Evolutionary conservation across 169 alveolate genomes (phyloP).

Genomic region (Eimeria falciformis): DNA sequence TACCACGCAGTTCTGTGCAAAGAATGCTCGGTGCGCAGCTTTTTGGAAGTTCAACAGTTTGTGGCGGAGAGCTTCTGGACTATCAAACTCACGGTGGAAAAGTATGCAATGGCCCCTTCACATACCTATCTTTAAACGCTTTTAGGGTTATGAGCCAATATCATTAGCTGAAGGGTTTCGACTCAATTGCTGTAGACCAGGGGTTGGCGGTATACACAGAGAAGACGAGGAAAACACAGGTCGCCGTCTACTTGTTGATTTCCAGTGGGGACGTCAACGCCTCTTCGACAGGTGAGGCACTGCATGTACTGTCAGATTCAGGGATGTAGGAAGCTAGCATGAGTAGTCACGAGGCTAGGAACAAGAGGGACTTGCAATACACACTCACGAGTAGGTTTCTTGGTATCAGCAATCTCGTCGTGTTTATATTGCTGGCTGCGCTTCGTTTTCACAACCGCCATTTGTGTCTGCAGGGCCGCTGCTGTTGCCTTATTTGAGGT

Average conservation of each 20-base stretch:
- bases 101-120: conserved; percentile 13
- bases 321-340: no score
- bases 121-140: neutral
- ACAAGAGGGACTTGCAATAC: no score
- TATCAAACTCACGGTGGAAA: conserved; percentile 86
- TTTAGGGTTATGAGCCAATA: neutral
- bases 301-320: neutral
- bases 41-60: conserved; percentile 92
- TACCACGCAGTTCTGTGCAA: neutral
- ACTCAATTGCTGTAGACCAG: neutral
- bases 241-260: conserved; percentile 76
- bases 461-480: conserved; percentile 86
- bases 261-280: conserved; percentile 86
- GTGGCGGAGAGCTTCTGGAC: conserved; percentile 95
- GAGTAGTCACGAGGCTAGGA: no score
- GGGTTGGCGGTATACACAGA: conserved; percentile 25
- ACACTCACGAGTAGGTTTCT: no score
- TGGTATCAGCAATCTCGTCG: no score
- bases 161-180: neutral
- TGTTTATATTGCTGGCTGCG: no score
- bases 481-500: conserved; percentile 85
- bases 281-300: conserved; percentile 85
- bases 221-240: conserved; percentile 77
- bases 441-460: no score
- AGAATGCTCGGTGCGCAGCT: conserved; percentile 63